Conservation (phyloP, 1,284 basidiomycete species). For the Papiliotrema terrestris region DNA sequence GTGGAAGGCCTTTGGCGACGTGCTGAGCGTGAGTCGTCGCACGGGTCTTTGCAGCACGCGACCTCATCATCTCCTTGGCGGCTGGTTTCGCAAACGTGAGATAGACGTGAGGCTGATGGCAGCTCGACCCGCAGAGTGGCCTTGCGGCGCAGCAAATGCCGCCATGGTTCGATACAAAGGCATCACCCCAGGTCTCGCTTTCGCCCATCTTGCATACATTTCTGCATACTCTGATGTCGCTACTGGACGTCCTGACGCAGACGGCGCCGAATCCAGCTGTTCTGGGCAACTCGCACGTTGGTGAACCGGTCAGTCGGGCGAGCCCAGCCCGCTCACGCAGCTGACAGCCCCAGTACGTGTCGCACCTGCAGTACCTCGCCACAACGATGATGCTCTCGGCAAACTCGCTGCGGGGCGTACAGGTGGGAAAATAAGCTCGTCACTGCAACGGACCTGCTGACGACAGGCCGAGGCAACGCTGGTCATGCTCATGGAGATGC, state of each 20-base stretch:
- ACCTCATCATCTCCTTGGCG: too few species aligned
- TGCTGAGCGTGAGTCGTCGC: constrained; percentile 31
- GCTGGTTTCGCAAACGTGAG: background rate
- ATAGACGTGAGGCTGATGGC: background rate
- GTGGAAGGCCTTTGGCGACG: constrained; percentile 43
- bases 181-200: constrained; percentile 25
- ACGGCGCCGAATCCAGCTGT: constrained; percentile 39
- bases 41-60: background rate
- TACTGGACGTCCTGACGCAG: constrained; percentile 37
- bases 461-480: constrained; percentile 41
- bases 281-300: constrained; percentile 38
- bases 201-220: constrained; percentile 39
- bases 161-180: constrained; percentile 22
- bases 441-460: too few species aligned
- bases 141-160: constrained; percentile 2
- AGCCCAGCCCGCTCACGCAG: too few species aligned
- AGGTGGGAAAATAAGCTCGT: constrained; percentile 16
- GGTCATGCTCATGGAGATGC: constrained; percentile 44
- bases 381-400: constrained; percentile 45
- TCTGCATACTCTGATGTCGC: constrained; percentile 39
- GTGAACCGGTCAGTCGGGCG: constrained; percentile 35
- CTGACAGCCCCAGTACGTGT: constrained; percentile 36
- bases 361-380: constrained; percentile 42
- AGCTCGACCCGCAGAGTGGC: too few species aligned
- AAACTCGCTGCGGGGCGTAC: constrained; percentile 38